Base-by-base conservation (phyloP, 805 yeast genomes). In the Priceomyces fermenticarens region DNA sequence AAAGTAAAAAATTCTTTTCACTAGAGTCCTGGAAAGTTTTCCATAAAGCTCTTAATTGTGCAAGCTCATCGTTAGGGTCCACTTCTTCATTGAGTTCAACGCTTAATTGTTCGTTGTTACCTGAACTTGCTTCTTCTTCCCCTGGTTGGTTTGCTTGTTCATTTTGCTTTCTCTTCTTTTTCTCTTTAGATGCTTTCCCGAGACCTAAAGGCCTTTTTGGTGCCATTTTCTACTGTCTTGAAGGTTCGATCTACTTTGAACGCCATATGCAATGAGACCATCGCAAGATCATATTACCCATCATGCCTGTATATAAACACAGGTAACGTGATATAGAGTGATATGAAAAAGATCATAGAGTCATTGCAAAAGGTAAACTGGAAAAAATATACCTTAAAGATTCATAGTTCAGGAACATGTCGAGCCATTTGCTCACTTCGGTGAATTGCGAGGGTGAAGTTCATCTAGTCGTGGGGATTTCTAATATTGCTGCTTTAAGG, bases 41-140 rank as follows among this genome's bases (percentile, higher is more conserved):
- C 85, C 90, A 88, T 31, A 90, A 64, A 1, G 85, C 95, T 43
- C 63, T 67, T 44, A 90, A 63, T 58, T 88, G 96, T 5, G 80
- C 80, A n/a, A 87, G 54, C 51, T 87, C 93, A 57, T 88, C 89
- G 45, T 85, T 83, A 4, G 85, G 80, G 53, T 85, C 88, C 2
- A 75, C 83, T 30, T 77, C 83, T 29, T 80, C 87, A 10, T 73
- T 80, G 15, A 90, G 60, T 54, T 85, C 91, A 29, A 90, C 82
- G 3, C 73, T 65, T 33, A 69, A 47, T 36, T 60, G 65, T 10
- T 32, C 35, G 10, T 32, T 32, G 39, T 63, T 58, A 46, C 46
- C 28, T 28, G 35, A 12, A 30, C 57, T 51, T 45, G 60, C 49
- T 17, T 25, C 32, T 13, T 38, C 36, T n/a, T 32, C 32, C 15